Evolutionary conservation across 2,329 filamentous ascomycete species (phyloP), one percentile per base, ranked within the genome.

Genomic region (Colletotrichum limetticola): DNA sequence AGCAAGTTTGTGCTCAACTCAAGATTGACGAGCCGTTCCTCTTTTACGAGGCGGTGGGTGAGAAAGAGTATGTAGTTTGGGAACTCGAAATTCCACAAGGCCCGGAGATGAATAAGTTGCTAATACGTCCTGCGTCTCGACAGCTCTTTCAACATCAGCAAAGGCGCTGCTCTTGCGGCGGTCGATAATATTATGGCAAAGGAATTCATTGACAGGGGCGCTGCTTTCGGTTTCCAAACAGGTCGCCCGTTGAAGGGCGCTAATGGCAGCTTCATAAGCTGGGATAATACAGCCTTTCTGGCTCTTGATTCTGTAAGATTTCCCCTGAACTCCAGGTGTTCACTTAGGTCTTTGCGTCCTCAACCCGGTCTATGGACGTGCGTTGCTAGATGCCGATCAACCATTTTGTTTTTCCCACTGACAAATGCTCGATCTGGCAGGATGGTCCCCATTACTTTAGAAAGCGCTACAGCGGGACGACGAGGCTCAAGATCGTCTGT

Each of bases 91-190:
- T n/a, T 49, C 19, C 7, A 0, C 0, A 16, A 42, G 14, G 16
- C 0, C 0, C 16, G 37, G 16, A 16, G 37, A 7, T 19, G 37
- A 16, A 0, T 6, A 16, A 8, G 14, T 1, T n/a, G 42, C 42
- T 49, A n/a, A 49, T 11, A 11, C 0, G 8, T 12, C 22, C 9
- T n/a, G 8, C 6, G 1, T 8, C 19, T n/a, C 0, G 11, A 19
- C 42, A 49, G 42, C 42, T 49, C 42, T 49, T 49, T 49, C 42
- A 49, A 49, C 19, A 22, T 49, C 7, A 49, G 42, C 42, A 49
- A 49, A 11, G 42, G 42, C 16, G 42, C 42, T 49, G 42, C 42
- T n/a, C 19, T n/a, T n/a, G 42, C 42, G 16, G 19, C 42, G 7
- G 42, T n/a, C 6, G 19, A 22, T n/a, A 49, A 22, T 8, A n/a